Evolutionary conservation across 345 rosid species (phyloP).

Genomic region (Rubroshorea leprosula): DNA sequence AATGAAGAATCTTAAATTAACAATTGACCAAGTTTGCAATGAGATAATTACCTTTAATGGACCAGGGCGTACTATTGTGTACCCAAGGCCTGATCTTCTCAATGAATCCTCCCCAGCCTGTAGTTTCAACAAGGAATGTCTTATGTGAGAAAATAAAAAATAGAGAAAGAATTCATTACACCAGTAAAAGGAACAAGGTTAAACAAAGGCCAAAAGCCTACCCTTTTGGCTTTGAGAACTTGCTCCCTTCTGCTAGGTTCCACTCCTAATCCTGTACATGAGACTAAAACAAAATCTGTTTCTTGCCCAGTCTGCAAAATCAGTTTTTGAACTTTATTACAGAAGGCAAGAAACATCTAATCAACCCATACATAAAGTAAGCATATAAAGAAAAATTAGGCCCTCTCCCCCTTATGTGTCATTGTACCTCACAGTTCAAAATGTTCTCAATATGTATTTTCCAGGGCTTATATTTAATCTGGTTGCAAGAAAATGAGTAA

Average conservation of each 20-base stretch:
- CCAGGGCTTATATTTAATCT: background rate
- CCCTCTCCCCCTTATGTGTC: background rate
- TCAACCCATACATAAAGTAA: background rate
- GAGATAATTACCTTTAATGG: conserved; percentile 56
- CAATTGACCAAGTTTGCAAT: background rate
- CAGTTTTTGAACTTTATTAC: background rate
- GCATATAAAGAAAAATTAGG: background rate
- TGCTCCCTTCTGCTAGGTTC: conserved; percentile 87
- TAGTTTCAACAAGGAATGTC: conserved; percentile 3
- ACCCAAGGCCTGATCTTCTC: conserved; percentile 93
- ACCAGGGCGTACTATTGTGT: conserved; percentile 92
- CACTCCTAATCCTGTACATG: conserved; percentile 85
- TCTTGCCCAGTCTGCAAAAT: conserved; percentile 84
- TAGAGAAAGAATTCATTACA: background rate
- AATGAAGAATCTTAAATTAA: background rate
- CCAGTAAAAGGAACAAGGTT: background rate
- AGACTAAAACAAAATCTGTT: conserved; percentile 87
- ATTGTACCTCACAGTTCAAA: background rate
- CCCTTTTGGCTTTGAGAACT: conserved; percentile 91
- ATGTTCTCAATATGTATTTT: background rate
- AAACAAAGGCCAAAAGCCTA: conserved; percentile 21
- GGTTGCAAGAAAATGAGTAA: background rate
- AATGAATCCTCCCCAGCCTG: conserved; percentile 95
- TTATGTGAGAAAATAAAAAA: conserved; percentile 8
- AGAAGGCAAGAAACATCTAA: background rate